A percentile compares a stretch with the other conserved stretches of the same genome.
Conservation (phyloP, 169 alveolate genomes). For the Plasmodium ovale region DNA sequence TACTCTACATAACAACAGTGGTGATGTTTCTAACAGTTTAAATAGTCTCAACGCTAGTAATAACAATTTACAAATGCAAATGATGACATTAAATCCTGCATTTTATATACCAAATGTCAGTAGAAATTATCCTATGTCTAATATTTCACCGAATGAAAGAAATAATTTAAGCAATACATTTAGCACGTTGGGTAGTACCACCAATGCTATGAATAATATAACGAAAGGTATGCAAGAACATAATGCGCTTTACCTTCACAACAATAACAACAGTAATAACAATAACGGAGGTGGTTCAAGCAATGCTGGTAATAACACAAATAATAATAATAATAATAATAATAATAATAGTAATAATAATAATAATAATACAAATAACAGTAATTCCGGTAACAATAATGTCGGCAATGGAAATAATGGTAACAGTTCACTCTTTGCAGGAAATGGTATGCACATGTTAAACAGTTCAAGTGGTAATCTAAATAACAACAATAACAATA, state of each 20-base stretch:
- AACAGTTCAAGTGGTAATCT: neutral
- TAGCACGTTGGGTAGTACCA: conserved; percentile 7
- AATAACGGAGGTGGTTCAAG: conserved; percentile 18
- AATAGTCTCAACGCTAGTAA: conserved; percentile 33
- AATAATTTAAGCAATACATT: conserved; percentile 9
- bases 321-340: neutral
- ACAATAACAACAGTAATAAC: neutral
- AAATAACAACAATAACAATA: neutral
- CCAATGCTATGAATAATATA: conserved; percentile 8
- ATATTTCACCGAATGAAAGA: conserved; percentile 44
- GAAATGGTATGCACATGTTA: neutral
- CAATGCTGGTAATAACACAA: neutral
- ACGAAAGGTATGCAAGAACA: conserved; percentile 32
- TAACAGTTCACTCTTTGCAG: too few relatives aligned
- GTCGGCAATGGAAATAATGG: too few relatives aligned
- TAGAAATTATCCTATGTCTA: conserved; percentile 34
- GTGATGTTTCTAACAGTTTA: conserved; percentile 28
- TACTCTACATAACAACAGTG: conserved; percentile 18
- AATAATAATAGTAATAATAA: conserved; percentile 8
- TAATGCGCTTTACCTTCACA: conserved; percentile 22
- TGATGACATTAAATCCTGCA: conserved; percentile 62
- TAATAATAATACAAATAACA: neutral
- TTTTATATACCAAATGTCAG: conserved; percentile 50
- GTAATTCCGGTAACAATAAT: too few relatives aligned
- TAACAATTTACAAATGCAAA: conserved; percentile 41